These are phyloP conservation scores for Tolypocladium ophioglossoides DNA, from an alignment of 2,329 filamentous ascomycete species.

Conservation along the genomic window DNA sequence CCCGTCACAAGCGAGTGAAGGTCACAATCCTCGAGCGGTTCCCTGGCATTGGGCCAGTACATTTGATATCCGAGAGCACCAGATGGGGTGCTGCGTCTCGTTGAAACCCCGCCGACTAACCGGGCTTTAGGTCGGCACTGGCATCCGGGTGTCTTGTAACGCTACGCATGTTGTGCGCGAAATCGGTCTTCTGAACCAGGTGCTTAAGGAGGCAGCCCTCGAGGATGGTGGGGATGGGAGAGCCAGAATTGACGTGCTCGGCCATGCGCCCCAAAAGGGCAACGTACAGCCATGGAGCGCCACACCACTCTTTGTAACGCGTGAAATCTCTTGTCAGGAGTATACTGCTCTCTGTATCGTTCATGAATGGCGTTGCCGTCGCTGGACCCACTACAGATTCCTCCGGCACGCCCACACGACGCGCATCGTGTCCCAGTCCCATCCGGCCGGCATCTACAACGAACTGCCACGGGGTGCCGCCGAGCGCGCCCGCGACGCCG, in stretches of 20 bases:
- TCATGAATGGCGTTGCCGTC: background rate
- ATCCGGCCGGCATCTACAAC: slow-evolving; percentile 1
- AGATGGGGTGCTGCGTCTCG: background rate
- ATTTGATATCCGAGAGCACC: background rate
- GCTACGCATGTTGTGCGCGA: slow-evolving; percentile 7
- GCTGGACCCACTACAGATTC: background rate
- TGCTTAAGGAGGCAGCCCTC: background rate
- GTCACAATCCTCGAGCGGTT: slow-evolving; percentile 6
- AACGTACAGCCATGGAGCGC: slow-evolving; percentile 10
- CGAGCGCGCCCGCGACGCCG: slow-evolving; percentile 5
- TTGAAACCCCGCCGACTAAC: background rate
- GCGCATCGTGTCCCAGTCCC: slow-evolving; percentile 3
- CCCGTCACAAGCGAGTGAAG: slow-evolving; percentile 1
- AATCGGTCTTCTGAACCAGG: slow-evolving; percentile 7
- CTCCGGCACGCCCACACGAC: slow-evolving; percentile 4
- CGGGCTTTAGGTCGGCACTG: slow-evolving; percentile 5
- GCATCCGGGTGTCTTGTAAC: slow-evolving; percentile 10
- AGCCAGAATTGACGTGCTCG: too few relatives aligned
- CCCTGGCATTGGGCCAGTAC: background rate
- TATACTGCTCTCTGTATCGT: background rate
- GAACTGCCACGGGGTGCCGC: slow-evolving; percentile 2
- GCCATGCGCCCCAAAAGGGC: too few relatives aligned
- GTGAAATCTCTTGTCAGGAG: slow-evolving; percentile 4
- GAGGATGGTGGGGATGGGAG: too few relatives aligned
- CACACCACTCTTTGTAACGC: slow-evolving; percentile 5